Conservation (phyloP, 1,284 basidiomycete genomes). For the Stygiomarasmius scandens region DNA sequence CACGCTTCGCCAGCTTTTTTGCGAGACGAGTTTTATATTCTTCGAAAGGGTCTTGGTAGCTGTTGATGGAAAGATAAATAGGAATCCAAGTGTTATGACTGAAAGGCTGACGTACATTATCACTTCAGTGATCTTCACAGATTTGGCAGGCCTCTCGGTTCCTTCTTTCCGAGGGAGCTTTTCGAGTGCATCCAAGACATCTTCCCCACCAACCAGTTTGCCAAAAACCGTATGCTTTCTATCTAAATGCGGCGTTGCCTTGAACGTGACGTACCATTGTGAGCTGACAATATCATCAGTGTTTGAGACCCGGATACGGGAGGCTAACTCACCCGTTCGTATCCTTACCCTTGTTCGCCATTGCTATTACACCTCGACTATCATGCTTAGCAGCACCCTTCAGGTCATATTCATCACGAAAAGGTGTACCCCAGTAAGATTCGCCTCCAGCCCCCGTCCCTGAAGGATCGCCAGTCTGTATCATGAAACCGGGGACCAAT, state of each 20-base stretch:
- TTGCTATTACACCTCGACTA: conserved; percentile 77
- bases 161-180: conserved; percentile 79
- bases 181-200: conserved; percentile 86
- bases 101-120: conserved; percentile 70
- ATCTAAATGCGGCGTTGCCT: conserved; percentile 76
- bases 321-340: conserved; percentile 69
- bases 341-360: conserved; percentile 90
- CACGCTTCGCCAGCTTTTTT: conserved; percentile 72
- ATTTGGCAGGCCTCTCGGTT: conserved; percentile 85
- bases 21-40: conserved; percentile 78
- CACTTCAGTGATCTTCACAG: conserved; percentile 78
- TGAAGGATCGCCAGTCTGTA: conserved; percentile 96
- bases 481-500: conserved; percentile 96
- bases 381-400: conserved; percentile 89
- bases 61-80: conserved; percentile 28
- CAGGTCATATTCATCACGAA: conserved; percentile 89
- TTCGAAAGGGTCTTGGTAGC: conserved; percentile 86
- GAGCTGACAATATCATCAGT: conserved; percentile 48
- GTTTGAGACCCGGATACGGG: conserved; percentile 3
- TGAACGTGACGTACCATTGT: conserved; percentile 92
- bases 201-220: conserved; percentile 92
- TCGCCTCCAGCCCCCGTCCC: conserved; percentile 94
- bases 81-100: not conserved
- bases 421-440: conserved; percentile 95
- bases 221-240: conserved; percentile 96